phyloP scores from a whole-genome alignment of 768 basidiomycete species.

The Mycena haematopus region DNA sequence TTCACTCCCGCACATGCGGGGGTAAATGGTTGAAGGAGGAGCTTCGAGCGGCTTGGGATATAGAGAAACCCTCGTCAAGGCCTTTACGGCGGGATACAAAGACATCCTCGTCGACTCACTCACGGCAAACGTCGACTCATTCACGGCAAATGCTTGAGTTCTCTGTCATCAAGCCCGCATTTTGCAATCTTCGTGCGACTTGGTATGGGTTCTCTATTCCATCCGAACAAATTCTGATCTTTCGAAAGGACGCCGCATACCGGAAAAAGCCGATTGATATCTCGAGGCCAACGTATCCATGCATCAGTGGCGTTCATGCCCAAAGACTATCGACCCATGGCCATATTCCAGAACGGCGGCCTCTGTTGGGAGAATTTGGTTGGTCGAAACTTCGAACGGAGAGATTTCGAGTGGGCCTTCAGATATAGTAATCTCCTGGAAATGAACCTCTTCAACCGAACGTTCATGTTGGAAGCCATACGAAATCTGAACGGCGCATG shows the following conservation, averaged over 20 bases:
- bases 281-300: conserved; percentile 26
- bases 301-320: conserved; percentile 26
- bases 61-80: not conserved
- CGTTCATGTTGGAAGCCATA: conserved; percentile 11
- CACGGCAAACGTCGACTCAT: not conserved
- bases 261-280: conserved; percentile 17
- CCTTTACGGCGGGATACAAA: not conserved
- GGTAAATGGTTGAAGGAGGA: conserved; percentile 18
- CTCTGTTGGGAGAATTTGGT: conserved; percentile 25
- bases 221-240: not conserved
- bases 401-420: conserved; percentile 22
- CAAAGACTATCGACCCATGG: conserved; percentile 18
- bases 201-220: not conserved
- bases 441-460: conserved; percentile 21
- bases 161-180: not conserved
- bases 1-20: conserved; percentile 20
- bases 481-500: conserved; percentile 12
- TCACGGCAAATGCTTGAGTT: not conserved
- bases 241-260: not conserved
- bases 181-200: not conserved
- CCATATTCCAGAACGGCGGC: not conserved
- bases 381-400: conserved; percentile 15
- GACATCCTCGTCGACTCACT: not conserved
- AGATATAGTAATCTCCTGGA: conserved; percentile 18
- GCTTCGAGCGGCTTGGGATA: not conserved